Conservation (phyloP, 2,329 filamentous ascomycete genomes). For the Paecilomyces variotii region DNA sequence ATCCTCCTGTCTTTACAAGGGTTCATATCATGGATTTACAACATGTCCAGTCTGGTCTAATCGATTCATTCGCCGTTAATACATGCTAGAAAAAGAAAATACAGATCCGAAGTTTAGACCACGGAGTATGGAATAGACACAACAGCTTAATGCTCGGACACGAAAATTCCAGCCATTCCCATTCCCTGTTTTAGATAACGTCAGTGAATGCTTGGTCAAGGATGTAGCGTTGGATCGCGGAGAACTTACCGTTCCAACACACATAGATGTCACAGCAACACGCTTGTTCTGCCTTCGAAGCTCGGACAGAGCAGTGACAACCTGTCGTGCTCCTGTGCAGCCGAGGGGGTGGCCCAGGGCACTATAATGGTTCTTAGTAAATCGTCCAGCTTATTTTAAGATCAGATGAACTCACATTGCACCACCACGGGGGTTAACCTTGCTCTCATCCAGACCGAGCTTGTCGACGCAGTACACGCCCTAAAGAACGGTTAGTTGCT, state of each 20-base stretch:
- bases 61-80: background rate
- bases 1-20: background rate
- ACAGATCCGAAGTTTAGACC: background rate
- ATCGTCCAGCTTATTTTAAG: background rate
- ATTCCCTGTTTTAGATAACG: slow-evolving; percentile 23
- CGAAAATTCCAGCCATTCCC: slow-evolving; percentile 90
- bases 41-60: background rate
- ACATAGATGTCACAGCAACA: slow-evolving; percentile 87
- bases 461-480: slow-evolving; percentile 84
- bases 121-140: background rate
- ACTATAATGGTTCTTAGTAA: slow-evolving; percentile 17
- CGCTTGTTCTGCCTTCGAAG: slow-evolving; percentile 69
- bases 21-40: background rate
- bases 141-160: slow-evolving; percentile 60
- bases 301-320: slow-evolving; percentile 81
- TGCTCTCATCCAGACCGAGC: slow-evolving; percentile 66
- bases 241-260: slow-evolving; percentile 70
- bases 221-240: background rate
- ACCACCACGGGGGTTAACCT: slow-evolving; percentile 92
- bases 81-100: background rate
- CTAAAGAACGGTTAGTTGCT: slow-evolving; percentile 40
- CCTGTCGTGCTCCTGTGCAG: slow-evolving; percentile 83
- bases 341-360: slow-evolving; percentile 89
- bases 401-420: slow-evolving; percentile 51
- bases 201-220: background rate